Evolutionary conservation across 257 asterid genomes (phyloP).

Genomic region (Gynochthodes officinalis): DNA sequence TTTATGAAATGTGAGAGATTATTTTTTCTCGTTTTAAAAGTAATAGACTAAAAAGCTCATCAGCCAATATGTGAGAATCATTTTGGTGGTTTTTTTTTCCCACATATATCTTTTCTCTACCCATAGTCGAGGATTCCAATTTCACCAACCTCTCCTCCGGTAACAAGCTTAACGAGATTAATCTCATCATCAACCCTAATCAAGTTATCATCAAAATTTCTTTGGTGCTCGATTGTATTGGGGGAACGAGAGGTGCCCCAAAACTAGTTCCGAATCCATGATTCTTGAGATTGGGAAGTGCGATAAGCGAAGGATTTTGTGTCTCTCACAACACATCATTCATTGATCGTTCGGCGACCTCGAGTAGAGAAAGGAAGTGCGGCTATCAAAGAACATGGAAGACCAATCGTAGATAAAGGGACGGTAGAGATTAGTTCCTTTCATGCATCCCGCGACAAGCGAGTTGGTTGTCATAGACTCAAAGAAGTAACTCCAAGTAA

Average conservation of each 20-base stretch:
- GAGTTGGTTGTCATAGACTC: slow-evolving; percentile 79
- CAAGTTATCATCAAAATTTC: slow-evolving; percentile 56
- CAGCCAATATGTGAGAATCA: too few relatives aligned
- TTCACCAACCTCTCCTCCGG: slow-evolving; percentile 76
- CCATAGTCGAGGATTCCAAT: slow-evolving; percentile 71
- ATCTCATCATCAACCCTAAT: slow-evolving; percentile 53
- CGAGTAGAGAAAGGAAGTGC: slow-evolving; percentile 66
- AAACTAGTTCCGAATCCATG: slow-evolving; percentile 34
- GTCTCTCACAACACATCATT: slow-evolving; percentile 67
- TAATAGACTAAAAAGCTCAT: too few relatives aligned
- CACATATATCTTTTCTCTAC: too few relatives aligned
- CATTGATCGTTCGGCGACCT: slow-evolving; percentile 63
- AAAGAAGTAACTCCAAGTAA: too few relatives aligned
- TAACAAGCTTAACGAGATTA: slow-evolving; percentile 59
- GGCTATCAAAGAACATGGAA: slow-evolving; percentile 54
- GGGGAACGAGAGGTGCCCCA: slow-evolving; percentile 41
- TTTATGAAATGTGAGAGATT: too few relatives aligned
- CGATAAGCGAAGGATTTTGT: slow-evolving; percentile 69
- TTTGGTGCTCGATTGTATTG: slow-evolving; percentile 71
- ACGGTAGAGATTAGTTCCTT: slow-evolving; percentile 68
- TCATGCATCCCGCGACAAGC: slow-evolving; percentile 82
- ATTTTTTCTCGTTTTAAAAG: too few relatives aligned
- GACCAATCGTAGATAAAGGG: slow-evolving; percentile 45
- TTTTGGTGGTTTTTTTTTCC: too few relatives aligned
- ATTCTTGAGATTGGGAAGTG: slow-evolving; percentile 56